Conservation (phyloP, 768 basidiomycete genomes). For the Leucogyrophana mollusca region DNA sequence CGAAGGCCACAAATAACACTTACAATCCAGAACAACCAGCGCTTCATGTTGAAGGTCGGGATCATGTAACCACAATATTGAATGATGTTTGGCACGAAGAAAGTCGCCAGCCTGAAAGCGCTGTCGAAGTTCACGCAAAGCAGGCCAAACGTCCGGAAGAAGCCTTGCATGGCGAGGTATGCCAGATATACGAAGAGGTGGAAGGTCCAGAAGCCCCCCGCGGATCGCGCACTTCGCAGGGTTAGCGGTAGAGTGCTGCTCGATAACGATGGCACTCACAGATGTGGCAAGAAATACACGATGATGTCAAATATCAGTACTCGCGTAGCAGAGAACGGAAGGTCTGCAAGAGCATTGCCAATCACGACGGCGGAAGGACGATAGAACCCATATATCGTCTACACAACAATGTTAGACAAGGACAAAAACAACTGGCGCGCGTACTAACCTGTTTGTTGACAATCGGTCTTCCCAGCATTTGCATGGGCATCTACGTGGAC, state of each 20-base stretch:
- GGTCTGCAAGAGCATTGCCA: slow-evolving; percentile 65
- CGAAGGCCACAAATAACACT: slow-evolving; percentile 20
- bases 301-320: slow-evolving; percentile 62
- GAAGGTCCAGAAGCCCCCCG: slow-evolving; percentile 52
- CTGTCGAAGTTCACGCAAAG: slow-evolving; percentile 54
- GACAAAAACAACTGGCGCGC: background rate
- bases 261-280: slow-evolving; percentile 39
- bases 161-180: slow-evolving; percentile 76
- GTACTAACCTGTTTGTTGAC: slow-evolving; percentile 56
- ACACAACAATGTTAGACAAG: background rate
- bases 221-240: slow-evolving; percentile 30
- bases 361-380: slow-evolving; percentile 63
- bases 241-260: slow-evolving; percentile 15
- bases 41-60: slow-evolving; percentile 67
- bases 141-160: slow-evolving; percentile 76
- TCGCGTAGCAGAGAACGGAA: slow-evolving; percentile 64
- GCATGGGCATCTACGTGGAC: slow-evolving; percentile 54
- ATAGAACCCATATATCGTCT: slow-evolving; percentile 64
- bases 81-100: slow-evolving; percentile 78
- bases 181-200: slow-evolving; percentile 65
- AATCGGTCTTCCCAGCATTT: slow-evolving; percentile 81
- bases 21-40: slow-evolving; percentile 86
- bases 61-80: slow-evolving; percentile 72
- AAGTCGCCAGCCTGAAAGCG: slow-evolving; percentile 53
- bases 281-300: slow-evolving; percentile 65